Percentiles rank a stretch among this genome's conserved stretches.
phyloP scores from a whole-genome alignment of 192 early-diverging fungal genomes.

The Hyaloraphidium curvatum region DNA sequence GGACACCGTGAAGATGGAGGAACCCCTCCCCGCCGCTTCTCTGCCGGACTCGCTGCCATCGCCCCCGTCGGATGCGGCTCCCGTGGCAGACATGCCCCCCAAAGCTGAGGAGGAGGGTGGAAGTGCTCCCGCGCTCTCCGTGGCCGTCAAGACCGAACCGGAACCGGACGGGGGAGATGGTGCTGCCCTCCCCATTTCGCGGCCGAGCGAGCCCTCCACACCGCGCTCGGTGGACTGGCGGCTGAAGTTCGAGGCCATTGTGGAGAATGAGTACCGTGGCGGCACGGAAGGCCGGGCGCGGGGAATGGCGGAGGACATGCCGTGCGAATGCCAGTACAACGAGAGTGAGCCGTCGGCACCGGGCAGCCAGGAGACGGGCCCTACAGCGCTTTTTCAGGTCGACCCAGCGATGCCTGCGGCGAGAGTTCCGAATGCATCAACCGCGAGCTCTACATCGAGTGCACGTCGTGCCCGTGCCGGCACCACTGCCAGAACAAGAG shows the following conservation, averaged over 20 bases:
- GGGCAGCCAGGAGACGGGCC: background rate
- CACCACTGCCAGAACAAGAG: slow-evolving; percentile 72
- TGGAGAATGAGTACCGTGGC: slow-evolving; percentile 47
- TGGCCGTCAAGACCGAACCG: too few relatives aligned
- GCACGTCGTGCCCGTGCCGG: slow-evolving; percentile 73
- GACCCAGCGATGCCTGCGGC: slow-evolving; percentile 50
- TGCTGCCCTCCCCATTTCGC: background rate
- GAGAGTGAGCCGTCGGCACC: slow-evolving; percentile 22
- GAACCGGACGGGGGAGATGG: too few relatives aligned
- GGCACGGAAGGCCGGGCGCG: slow-evolving; percentile 44
- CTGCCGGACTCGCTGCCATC: too few relatives aligned
- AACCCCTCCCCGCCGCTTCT: too few relatives aligned
- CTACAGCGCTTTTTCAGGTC: too few relatives aligned
- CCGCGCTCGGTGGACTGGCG: background rate
- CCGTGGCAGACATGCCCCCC: too few relatives aligned
- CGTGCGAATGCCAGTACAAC: slow-evolving; percentile 59
- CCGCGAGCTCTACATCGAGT: slow-evolving; percentile 76
- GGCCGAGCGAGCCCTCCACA: background rate
- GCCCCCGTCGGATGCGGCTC: too few relatives aligned
- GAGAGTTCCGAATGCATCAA: slow-evolving; percentile 82
- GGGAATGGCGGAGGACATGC: slow-evolving; percentile 43
- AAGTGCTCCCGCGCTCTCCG: too few relatives aligned
- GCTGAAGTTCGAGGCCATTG: too few relatives aligned
- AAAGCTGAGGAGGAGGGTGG: too few relatives aligned
- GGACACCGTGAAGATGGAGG: too few relatives aligned